Base-by-base conservation (phyloP, 1,139 yeast species). In the Candida glucosophila region DNA sequence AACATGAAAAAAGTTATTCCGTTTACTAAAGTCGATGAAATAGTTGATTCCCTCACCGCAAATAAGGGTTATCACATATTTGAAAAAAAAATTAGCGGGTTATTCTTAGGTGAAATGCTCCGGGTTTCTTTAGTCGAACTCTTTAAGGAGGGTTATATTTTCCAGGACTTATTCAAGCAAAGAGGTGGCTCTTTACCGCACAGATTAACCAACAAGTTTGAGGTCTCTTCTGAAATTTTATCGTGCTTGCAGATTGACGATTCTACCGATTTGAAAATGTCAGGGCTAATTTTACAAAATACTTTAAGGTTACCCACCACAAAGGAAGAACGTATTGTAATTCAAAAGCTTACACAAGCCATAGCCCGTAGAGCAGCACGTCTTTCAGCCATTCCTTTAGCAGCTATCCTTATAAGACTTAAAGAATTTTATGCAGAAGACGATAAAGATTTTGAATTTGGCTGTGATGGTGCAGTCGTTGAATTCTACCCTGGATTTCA, bases 381-480 rank as follows among this genome's bases (percentile, higher is more conserved):
- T 39, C 67, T 88, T 30, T 73, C 95, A 3, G 88, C 95, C 12
- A 77, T 86, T 25, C 95, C 95, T 27, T 63, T 88, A 33, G 90
- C 95, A 14, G 95, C 93, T 3, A 68, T 88, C 28, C 49, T 60
- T 4, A 38, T 34, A 12, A 50, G 64, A 24, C 64, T 62, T 6
- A 53, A 58, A 25, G 58, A 47, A 12, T 65, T 58, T 30, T 60
- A 58, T 34, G 64, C 66, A 21, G 66, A 72, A 31, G 73, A 68
- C 36, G 72, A 71, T 35, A 72, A 66, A 33, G 81, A 74, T 40
- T 82, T 86, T 31, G 96, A 88, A 52, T 71, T 88, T 41, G 97
- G 96, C 27, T 86, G 88, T 34, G 97, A 88, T 50, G 98, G 98
- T 15, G 77, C 95, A 5, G 92, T 88, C 30, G 80, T 86, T 28